Base-by-base conservation (phyloP, 2,329 filamentous ascomycete species). In the Neodidymelliopsis sp. region DNA sequence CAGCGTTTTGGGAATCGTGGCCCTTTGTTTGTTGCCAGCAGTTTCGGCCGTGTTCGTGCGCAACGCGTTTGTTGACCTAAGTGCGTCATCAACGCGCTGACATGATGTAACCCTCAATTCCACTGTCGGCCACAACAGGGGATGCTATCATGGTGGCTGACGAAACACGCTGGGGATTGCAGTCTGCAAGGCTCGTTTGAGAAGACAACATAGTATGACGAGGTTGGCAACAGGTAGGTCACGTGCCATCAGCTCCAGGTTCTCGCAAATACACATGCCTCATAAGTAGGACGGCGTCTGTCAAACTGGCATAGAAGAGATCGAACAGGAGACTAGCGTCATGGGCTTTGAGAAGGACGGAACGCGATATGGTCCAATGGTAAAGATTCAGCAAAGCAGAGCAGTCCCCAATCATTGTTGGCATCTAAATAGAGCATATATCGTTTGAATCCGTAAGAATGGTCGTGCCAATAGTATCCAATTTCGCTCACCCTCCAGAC, bases 31-130 rank as follows among this genome's bases (percentile, higher is more conserved):
- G 25, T 45, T 45, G 47, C 46, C 35, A 41, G 40, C 36, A 41
- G 45, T 40, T 16, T 40, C 40, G 36, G 35, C 24, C 13, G 35
- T 50, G 24, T 40, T 40, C 40, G 47, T 28, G 46, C 49, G 49
- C 49, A 33, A 52, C 49, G 49, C 49, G 49, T 52, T 52, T 52
- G 42, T 47, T 52, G 49, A 52, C 30, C 9, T n/a, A 12, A 42
- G 27, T 52, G 42, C 49, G 49, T 52, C 49, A 52, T 52, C 49
- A 34, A 29, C 49, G 37, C 42, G 42, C 36, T 42, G 41, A 37
- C 41, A 42, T 52, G 49, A 46, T 52, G 42, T 42, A 51, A 51
- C 41, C 41, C 37, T 31, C 47, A 31, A 40, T 19, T 38, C 25
- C 18, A 28, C 29, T 16, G 23, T 8, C 16, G 11, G n/a, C 15